Evolutionary conservation across 352 stramenopile genomes (phyloP).

Genomic region (Phytophthora uliginosa): DNA sequence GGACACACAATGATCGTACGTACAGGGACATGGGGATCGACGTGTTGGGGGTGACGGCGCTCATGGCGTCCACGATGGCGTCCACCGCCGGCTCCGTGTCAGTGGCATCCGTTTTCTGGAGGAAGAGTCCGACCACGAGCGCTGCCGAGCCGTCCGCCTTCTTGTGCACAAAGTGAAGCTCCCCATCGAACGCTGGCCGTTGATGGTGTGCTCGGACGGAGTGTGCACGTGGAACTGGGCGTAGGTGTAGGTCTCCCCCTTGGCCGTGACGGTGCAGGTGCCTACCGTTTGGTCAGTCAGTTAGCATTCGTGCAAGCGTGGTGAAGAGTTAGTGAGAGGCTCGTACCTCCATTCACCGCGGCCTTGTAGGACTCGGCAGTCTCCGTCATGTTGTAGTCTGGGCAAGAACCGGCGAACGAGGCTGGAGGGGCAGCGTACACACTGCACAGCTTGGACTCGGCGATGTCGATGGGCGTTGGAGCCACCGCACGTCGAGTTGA

Average conservation of each 20-base stretch:
- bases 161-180: constrained; percentile 56
- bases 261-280: constrained; percentile 47
- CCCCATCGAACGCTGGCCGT: constrained; percentile 44
- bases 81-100: constrained; percentile 19
- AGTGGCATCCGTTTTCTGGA: constrained; percentile 20
- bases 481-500: constrained; percentile 24
- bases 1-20: constrained; percentile 1
- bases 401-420: constrained; percentile 41
- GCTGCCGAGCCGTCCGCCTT: constrained; percentile 33
- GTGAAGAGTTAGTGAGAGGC: neutral
- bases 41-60: constrained; percentile 10
- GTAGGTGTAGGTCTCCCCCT: constrained; percentile 33
- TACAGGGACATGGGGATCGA: constrained; percentile 44
- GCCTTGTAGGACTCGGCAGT: constrained; percentile 36
- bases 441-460: constrained; percentile 41
- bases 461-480: constrained; percentile 38
- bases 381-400: constrained; percentile 33
- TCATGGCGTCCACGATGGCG: constrained; percentile 51
- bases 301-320: neutral
- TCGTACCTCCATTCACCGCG: constrained; percentile 21
- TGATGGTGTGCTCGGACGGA: constrained; percentile 51
- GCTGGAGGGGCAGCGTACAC: constrained; percentile 33
- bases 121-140: constrained; percentile 43
- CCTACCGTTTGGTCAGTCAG: neutral
- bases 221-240: constrained; percentile 49